A percentile compares a stretch with the other conserved stretches of the same genome.
Conservation (phyloP, 345 rosid species). For the Syzygium oleosum region DNA sequence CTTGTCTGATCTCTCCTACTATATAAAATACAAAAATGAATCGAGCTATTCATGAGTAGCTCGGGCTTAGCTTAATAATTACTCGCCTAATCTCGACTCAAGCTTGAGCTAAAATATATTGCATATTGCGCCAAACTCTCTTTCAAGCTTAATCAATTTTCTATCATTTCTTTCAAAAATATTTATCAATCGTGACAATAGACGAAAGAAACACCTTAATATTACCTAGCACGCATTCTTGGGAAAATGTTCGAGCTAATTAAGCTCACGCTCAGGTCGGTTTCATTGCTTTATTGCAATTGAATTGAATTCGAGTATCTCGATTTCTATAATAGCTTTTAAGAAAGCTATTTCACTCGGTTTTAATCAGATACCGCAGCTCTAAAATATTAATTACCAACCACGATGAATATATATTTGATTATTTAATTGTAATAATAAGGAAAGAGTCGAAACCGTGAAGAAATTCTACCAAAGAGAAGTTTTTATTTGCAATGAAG, state of each 20-base stretch:
- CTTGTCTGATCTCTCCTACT: background rate
- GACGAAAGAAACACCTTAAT: rapidly evolving
- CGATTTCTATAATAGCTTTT: background rate
- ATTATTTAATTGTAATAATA: too few relatives aligned
- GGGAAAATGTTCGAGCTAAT: background rate
- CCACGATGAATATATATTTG: too few relatives aligned
- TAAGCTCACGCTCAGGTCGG: background rate
- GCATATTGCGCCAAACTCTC: background rate
- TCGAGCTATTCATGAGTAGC: background rate
- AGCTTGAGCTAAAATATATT: background rate
- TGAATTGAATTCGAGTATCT: background rate
- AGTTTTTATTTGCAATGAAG: background rate
- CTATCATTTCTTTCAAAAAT: background rate
- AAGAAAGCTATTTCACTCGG: background rate
- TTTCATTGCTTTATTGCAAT: too few relatives aligned
- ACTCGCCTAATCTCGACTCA: background rate
- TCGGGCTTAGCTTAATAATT: background rate
- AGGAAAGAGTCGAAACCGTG: too few relatives aligned
- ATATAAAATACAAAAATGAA: background rate
- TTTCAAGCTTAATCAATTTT: rapidly evolving
- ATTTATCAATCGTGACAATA: background rate
- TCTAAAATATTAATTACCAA: background rate
- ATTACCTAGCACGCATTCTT: background rate
- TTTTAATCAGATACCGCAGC: background rate
- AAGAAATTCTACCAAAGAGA: background rate